Conservation (phyloP, 768 basidiomycete genomes). For the Amanita inopinata region DNA sequence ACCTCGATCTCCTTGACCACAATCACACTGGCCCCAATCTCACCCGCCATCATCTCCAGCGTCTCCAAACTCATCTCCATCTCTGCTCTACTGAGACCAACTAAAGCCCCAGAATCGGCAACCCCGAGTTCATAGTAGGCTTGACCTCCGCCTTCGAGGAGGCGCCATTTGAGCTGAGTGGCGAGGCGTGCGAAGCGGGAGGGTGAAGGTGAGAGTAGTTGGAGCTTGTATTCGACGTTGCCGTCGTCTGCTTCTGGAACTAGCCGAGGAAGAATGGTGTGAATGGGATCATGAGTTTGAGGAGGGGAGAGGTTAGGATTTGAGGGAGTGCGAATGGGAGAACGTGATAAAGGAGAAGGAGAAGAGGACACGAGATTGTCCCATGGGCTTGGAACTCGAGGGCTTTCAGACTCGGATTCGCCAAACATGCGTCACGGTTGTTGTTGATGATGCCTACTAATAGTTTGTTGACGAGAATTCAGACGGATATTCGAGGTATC, state of each 20-base stretch:
- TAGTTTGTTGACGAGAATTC: constrained; percentile 11
- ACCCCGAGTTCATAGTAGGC: constrained; percentile 81
- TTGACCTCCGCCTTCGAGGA: constrained; percentile 75
- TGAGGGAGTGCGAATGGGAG: constrained; percentile 22
- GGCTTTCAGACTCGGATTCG: constrained; percentile 74
- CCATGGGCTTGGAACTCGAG: constrained; percentile 76
- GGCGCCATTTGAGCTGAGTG: constrained; percentile 93
- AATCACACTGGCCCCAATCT: constrained; percentile 87
- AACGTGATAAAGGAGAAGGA: constrained; percentile 25
- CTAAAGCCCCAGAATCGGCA: constrained; percentile 78
- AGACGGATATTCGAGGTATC: constrained; percentile 22
- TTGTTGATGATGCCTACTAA: constrained; percentile 3
- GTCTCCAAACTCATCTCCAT: constrained; percentile 79
- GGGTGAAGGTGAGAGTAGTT: constrained; percentile 69
- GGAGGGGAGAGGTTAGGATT: constrained; percentile 9
- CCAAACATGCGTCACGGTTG: constrained; percentile 51
- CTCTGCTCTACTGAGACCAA: constrained; percentile 66
- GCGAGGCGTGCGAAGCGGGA: constrained; percentile 76
- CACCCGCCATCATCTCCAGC: constrained; percentile 88
- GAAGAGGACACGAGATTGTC: constrained; percentile 59
- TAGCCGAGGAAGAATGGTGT: constrained; percentile 43
- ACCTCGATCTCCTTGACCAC: constrained; percentile 86
- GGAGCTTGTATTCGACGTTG: constrained; percentile 92
- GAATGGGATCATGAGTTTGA: not conserved
- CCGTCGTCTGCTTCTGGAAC: constrained; percentile 78